A percentile compares a stretch with the other conserved stretches of the same genome.
Conservation (phyloP, 176 grass and related monocot genomes). For the Stipa capillata region DNA sequence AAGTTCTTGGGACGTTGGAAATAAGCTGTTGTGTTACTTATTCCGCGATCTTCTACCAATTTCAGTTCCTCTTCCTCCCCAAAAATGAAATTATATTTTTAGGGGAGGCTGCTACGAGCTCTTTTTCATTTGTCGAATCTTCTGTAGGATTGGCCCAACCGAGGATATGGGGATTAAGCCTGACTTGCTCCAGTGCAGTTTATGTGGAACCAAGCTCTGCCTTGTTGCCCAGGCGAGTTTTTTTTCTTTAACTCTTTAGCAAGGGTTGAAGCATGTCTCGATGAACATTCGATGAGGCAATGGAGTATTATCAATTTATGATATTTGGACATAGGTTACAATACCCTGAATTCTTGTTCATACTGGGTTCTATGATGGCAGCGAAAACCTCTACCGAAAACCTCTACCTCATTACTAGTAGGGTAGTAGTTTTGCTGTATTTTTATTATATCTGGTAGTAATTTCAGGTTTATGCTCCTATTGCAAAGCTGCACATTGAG, state of each 20-base stretch:
- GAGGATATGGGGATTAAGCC: slow-evolving; percentile 21
- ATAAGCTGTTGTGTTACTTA: neutral
- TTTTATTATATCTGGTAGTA: neutral
- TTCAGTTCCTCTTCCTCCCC: neutral
- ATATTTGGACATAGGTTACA: neutral
- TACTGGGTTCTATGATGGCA: neutral
- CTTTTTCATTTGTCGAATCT: neutral
- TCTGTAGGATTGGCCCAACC: slow-evolving; percentile 69
- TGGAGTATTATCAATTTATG: neutral
- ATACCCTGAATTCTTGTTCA: neutral
- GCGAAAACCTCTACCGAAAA: too few relatives aligned
- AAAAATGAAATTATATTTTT: too few relatives aligned
- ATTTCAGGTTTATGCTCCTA: slow-evolving; percentile 70
- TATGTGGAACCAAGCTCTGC: slow-evolving; percentile 58
- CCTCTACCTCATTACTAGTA: neutral
- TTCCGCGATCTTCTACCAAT: too few relatives aligned
- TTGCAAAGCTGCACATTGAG: slow-evolving; percentile 38
- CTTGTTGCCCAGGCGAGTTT: slow-evolving; percentile 78
- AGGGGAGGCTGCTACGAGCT: slow-evolving; percentile 22
- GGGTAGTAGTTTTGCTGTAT: neutral
- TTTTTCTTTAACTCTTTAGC: neutral
- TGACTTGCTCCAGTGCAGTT: slow-evolving; percentile 44
- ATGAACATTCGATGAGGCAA: neutral
- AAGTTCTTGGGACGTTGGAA: neutral
- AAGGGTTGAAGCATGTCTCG: neutral